Percentiles rank a stretch among this genome's conserved stretches.
phyloP scores from a whole-genome alignment of 2,329 filamentous ascomycete genomes.

The Fusarium caatingaense region DNA sequence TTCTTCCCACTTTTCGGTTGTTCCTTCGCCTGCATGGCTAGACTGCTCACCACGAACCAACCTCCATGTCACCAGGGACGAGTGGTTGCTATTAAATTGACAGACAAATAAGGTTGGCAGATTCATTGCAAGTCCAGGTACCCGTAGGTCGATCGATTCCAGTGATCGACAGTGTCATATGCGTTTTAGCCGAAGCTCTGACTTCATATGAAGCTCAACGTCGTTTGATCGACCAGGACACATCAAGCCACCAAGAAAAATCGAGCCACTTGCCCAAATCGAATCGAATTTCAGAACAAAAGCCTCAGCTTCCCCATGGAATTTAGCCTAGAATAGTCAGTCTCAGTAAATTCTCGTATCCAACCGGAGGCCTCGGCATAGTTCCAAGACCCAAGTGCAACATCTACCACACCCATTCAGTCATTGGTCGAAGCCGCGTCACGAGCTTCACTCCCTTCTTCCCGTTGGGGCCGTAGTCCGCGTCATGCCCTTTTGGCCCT shows the following conservation, averaged over 20 bases:
- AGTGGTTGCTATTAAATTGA: background rate
- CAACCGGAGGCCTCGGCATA: constrained; percentile 35
- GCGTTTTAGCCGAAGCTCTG: constrained; percentile 20
- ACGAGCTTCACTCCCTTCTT: constrained; percentile 32
- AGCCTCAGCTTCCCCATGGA: constrained; percentile 12
- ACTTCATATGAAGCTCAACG: constrained; percentile 6
- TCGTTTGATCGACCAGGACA: constrained; percentile 2
- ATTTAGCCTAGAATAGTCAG: constrained; percentile 16
- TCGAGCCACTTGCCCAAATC: background rate
- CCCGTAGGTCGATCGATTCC: constrained; percentile 1
- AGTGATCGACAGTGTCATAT: constrained; percentile 26
- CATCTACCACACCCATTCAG: constrained; percentile 25
- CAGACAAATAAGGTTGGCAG: background rate
- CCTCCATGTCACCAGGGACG: background rate
- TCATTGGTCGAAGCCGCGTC: constrained; percentile 38
- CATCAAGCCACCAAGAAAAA: constrained; percentile 7
- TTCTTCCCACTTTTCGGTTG: background rate
- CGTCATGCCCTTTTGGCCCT: constrained; percentile 26
- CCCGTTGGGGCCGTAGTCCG: constrained; percentile 31
- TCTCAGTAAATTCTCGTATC: constrained; percentile 31
- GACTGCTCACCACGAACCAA: background rate
- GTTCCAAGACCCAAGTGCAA: constrained; percentile 26
- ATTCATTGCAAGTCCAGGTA: constrained; percentile 4
- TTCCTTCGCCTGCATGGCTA: background rate
- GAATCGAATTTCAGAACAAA: background rate